A percentile compares a stretch with the other conserved stretches of the same genome.
phyloP scores from a whole-genome alignment of 176 grass and related monocot genomes.

The Hyparrhenia diplandra region DNA sequence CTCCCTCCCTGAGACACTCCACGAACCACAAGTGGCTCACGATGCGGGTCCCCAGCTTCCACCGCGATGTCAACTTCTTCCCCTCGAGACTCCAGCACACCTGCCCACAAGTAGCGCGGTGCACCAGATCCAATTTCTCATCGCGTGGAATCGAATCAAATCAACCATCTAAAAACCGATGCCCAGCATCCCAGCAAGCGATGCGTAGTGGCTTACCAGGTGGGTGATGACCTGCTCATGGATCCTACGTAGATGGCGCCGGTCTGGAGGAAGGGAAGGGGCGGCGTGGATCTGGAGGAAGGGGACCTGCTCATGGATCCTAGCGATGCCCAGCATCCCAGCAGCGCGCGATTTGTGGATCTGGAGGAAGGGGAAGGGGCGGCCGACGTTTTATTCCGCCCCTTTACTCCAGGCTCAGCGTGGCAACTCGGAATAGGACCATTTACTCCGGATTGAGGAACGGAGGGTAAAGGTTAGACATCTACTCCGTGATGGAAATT shows the following conservation, averaged over 20 bases:
- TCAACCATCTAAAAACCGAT: background rate
- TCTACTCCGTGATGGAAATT: no score
- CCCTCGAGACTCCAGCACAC: conserved; percentile 82
- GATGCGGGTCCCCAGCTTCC: conserved; percentile 32
- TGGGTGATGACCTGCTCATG: conserved; percentile 83
- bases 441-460: no score
- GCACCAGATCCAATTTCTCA: conserved; percentile 7
- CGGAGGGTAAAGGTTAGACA: no score
- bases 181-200: background rate
- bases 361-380: no score
- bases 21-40: conserved; percentile 76
- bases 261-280: conserved; percentile 53
- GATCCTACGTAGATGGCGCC: conserved; percentile 77
- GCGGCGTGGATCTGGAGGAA: no score
- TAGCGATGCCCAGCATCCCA: no score
- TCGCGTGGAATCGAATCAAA: background rate
- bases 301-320: no score
- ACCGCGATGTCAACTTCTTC: conserved; percentile 69
- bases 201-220: no score
- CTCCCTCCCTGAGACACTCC: conserved; percentile 59
- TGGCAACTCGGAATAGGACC: no score
- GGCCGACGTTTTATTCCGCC: no score
- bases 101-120: conserved; percentile 28
- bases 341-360: no score
- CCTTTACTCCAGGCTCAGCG: no score